Evolutionary conservation across 768 basidiomycete species (phyloP), one percentile per base, ranked within the genome.

Genomic region (Imleria badia): DNA sequence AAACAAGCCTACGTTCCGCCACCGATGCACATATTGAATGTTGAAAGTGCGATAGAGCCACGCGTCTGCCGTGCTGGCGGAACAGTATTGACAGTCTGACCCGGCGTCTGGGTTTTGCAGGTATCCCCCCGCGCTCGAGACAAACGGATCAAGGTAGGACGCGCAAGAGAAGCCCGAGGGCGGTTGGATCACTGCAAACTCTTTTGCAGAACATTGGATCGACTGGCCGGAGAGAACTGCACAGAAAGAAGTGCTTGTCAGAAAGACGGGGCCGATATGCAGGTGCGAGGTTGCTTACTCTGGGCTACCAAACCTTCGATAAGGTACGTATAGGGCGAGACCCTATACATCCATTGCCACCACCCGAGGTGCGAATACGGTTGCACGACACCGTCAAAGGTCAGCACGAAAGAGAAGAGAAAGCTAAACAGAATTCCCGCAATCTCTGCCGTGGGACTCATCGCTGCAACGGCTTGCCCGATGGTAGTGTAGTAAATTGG

Each of bases 291-390:
- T 15, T 9, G 60, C 78, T 57, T 61, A 87, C 86, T 69, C 66
- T 77, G 72, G 0, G 75, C 71, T 9, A 73, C 58, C 22, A 80
- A 56, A 30, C 71, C 77, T 46, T 83, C 82, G 51, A 86, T 74
- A 26, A 85, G 69, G 59, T 86, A 85, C 2, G 80, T 80, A 64
- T 74, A 82, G 0, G 82, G 81, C 4, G 81, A 81, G 29, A 79
- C 9, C 51, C 65, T 74, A 56, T 79, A 88, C 85, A 87, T 85
- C 86, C 86, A 89, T 48, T 69, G 64, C 87, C 87, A 89, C 81
- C 85, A 86, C 12, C 81, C 81, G 3, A 89, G 79, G 17, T 76
- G 73, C 9, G 75, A 60, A 63, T 73, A 85, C 8, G 87, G 87
- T 60, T 89, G 87, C 5, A 89, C 64, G 35, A 88, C 83, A 56